Evolutionary conservation across 495 filamentous ascomycete species (phyloP).

Genomic region (Penicillium dipodomyicola): DNA sequence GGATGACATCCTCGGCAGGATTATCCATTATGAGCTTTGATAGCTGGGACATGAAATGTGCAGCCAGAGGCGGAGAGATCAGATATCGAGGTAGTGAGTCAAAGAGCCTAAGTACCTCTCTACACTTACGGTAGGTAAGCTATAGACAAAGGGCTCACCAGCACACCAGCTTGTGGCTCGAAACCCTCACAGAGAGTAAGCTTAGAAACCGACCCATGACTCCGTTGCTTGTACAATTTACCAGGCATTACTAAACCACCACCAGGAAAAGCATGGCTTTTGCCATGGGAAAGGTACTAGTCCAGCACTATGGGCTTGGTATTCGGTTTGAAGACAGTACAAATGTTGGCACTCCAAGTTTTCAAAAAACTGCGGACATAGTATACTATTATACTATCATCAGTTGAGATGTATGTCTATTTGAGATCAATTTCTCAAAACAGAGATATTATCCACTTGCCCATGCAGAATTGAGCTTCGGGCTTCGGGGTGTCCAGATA

Average conservation of each 20-base stretch:
- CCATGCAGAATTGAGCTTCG: background rate
- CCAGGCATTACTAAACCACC: background rate
- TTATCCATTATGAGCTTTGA: constrained; percentile 16
- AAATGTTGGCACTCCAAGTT: background rate
- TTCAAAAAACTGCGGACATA: background rate
- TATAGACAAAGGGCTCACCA: background rate
- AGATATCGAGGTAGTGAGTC: background rate
- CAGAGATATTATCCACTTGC: background rate
- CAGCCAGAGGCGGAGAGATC: background rate
- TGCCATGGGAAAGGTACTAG: background rate
- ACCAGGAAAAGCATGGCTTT: background rate
- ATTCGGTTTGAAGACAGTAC: background rate
- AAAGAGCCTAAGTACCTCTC: background rate
- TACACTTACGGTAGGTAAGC: background rate
- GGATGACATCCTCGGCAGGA: constrained; percentile 22
- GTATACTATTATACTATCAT: background rate
- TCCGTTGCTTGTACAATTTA: background rate
- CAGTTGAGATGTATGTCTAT: background rate
- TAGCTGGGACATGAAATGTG: constrained; percentile 4
- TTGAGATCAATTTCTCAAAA: background rate
- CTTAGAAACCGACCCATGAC: background rate
- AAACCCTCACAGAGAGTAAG: background rate
- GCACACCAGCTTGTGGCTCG: background rate
- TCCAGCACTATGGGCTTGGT: background rate
- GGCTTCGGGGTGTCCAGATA: background rate